These are phyloP conservation scores for Ilyonectria mors-panacis DNA, from an alignment of 2,329 filamentous ascomycete genomes.

Conservation along the genomic window DNA sequence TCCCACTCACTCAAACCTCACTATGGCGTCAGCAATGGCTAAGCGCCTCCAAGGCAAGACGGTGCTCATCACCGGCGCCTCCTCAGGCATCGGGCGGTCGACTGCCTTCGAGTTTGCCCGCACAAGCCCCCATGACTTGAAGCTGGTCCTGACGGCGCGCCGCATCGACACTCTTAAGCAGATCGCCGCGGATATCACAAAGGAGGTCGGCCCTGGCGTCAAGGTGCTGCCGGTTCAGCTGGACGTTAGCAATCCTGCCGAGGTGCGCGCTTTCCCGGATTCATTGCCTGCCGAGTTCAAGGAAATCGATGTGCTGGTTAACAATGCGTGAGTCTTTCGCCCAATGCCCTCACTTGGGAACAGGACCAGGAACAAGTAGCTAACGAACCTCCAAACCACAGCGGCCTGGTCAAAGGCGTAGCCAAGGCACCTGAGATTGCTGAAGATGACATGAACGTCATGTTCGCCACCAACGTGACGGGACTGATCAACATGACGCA, in stretches of 20 bases:
- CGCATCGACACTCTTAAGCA: slow-evolving; percentile 83
- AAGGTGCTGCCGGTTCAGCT: slow-evolving; percentile 86
- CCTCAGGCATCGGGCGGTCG: slow-evolving; percentile 87
- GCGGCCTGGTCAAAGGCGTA: slow-evolving; percentile 89
- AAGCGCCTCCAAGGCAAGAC: slow-evolving; percentile 95
- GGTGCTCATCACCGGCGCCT: slow-evolving; percentile 90
- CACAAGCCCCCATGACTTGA: slow-evolving; percentile 82
- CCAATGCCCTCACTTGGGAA: too few species aligned
- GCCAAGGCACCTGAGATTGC: slow-evolving; percentile 87
- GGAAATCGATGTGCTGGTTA: slow-evolving; percentile 89
- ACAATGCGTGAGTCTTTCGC: slow-evolving; percentile 83
- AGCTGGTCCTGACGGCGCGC: slow-evolving; percentile 88
- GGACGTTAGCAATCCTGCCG: slow-evolving; percentile 85
- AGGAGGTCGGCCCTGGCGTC: slow-evolving; percentile 83
- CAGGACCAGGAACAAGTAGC: background rate
- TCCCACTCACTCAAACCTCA: slow-evolving; percentile 34
- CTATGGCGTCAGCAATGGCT: slow-evolving; percentile 72
- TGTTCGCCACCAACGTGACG: slow-evolving; percentile 95
- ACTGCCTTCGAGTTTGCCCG: slow-evolving; percentile 92
- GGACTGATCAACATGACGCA: slow-evolving; percentile 98
- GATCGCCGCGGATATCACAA: slow-evolving; percentile 81
- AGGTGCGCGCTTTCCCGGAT: slow-evolving; percentile 80
- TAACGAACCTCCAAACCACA: slow-evolving; percentile 53
- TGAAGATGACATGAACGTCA: slow-evolving; percentile 85
- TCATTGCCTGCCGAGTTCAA: slow-evolving; percentile 84